These are phyloP conservation scores for Citrus sp. DNA, from an alignment of 345 rosid species.

Conservation along the genomic window DNA sequence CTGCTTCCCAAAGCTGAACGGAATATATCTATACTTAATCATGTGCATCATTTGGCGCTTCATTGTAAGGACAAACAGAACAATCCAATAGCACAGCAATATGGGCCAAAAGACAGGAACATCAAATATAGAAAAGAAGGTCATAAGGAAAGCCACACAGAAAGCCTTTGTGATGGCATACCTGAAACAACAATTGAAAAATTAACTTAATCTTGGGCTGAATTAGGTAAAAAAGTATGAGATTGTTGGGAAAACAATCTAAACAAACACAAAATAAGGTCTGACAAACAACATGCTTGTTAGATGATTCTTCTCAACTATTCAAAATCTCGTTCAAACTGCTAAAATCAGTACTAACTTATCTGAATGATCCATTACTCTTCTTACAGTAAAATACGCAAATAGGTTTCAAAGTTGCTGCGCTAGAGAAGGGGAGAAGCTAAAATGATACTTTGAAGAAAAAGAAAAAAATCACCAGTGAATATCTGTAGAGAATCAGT, in stretches of 20 bases:
- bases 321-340: not conserved
- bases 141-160: slow-evolving; percentile 60
- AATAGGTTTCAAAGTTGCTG: not conserved
- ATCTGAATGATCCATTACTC: not conserved
- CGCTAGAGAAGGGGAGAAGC: too few species aligned
- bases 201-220: not conserved
- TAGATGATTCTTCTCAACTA: not conserved
- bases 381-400: not conserved
- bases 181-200: slow-evolving; percentile 38
- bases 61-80: slow-evolving; percentile 69
- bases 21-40: slow-evolving; percentile 69
- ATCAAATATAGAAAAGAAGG: slow-evolving; percentile 69
- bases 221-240: not conserved
- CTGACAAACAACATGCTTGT: not conserved
- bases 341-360: not conserved
- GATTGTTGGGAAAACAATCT: not conserved
- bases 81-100: slow-evolving; percentile 61
- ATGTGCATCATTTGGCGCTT: slow-evolving; percentile 67
- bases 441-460: not conserved
- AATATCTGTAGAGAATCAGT: not conserved
- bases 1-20: slow-evolving; percentile 70
- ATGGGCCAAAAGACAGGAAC: slow-evolving; percentile 87
- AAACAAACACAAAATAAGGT: not conserved
- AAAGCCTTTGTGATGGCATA: slow-evolving; percentile 71
- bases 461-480: too few species aligned